phyloP scores from a whole-genome alignment of 2,329 filamentous ascomycete genomes.

The Eurotiales sp. region DNA sequence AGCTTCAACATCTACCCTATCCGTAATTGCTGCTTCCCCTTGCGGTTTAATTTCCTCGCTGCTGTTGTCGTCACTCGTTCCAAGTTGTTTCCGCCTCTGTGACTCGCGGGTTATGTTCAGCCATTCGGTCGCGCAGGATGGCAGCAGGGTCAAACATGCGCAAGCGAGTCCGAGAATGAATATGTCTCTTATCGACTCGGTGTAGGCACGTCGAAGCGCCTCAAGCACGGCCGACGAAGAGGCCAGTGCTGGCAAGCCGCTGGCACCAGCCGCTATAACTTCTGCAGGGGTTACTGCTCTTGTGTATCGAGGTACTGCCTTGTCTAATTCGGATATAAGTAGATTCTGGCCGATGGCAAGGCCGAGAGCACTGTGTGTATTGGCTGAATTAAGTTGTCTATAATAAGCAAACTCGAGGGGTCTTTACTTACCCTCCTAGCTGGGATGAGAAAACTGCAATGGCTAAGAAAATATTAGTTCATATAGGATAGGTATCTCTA shows the following conservation, averaged over 20 bases:
- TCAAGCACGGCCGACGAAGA: background rate
- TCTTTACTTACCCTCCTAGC: constrained; percentile 2
- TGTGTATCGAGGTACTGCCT: background rate
- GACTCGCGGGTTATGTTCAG: constrained; percentile 3
- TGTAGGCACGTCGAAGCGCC: background rate
- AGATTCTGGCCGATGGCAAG: constrained; percentile 4
- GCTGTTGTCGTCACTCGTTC: background rate
- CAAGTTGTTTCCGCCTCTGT: constrained; percentile 1
- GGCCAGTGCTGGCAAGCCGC: background rate
- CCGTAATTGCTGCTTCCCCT: background rate
- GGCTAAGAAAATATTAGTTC: too few species aligned
- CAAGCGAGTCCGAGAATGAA: constrained; percentile 3
- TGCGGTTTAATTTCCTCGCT: background rate
- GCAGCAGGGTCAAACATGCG: background rate
- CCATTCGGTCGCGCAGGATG: constrained; percentile 1
- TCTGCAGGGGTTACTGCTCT: background rate
- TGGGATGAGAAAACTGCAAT: constrained; percentile 4
- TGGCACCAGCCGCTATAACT: constrained; percentile 1
- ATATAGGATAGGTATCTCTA: background rate
- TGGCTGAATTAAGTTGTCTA: background rate
- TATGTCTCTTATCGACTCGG: background rate
- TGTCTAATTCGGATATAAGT: background rate
- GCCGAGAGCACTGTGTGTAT: background rate
- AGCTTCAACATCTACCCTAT: too few species aligned
- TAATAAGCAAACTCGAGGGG: background rate